These are phyloP conservation scores for Talaromyces sp. DNA, from an alignment of 2,329 filamentous ascomycete genomes.

Conservation along the genomic window DNA sequence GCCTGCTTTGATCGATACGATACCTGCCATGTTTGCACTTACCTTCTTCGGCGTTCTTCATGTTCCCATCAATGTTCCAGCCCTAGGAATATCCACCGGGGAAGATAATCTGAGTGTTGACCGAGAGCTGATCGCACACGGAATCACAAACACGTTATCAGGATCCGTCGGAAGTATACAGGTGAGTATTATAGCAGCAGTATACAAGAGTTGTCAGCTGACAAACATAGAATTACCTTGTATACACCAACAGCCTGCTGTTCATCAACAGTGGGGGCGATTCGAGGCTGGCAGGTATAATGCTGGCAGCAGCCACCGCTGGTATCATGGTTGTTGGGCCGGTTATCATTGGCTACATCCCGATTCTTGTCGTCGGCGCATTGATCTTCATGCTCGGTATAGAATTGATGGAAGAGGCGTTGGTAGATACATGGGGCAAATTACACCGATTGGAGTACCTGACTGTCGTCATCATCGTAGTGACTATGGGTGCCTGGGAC, in stretches of 20 bases:
- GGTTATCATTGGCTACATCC: constrained; percentile 85
- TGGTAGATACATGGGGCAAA: constrained; percentile 85
- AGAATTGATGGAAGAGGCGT: constrained; percentile 81
- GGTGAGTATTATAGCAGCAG: constrained; percentile 31
- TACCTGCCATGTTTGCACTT: constrained; percentile 92
- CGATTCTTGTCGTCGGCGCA: constrained; percentile 93
- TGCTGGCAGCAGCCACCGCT: constrained; percentile 76
- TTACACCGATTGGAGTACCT: constrained; percentile 82
- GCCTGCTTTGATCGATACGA: constrained; percentile 73
- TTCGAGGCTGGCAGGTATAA: constrained; percentile 76
- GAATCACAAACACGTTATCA: constrained; percentile 86
- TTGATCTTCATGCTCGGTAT: constrained; percentile 94
- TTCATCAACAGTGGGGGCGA: constrained; percentile 92
- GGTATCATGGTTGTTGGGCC: constrained; percentile 82
- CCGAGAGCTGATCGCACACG: constrained; percentile 85
- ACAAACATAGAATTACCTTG: constrained; percentile 74
- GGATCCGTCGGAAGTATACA: constrained; percentile 82
- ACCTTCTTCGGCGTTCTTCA: constrained; percentile 97
- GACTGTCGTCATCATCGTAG: constrained; percentile 82
- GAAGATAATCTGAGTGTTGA: constrained; percentile 92
- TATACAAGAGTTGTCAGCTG: neutral
- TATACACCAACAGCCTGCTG: constrained; percentile 95
- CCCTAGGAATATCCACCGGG: constrained; percentile 80
- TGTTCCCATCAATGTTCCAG: constrained; percentile 96
- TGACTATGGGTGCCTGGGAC: constrained; percentile 95